Percentiles rank a stretch among this genome's conserved stretches.
Evolutionary conservation across 192 early-diverging fungal genomes (phyloP).

Genomic region (Coemansia sp.): DNA sequence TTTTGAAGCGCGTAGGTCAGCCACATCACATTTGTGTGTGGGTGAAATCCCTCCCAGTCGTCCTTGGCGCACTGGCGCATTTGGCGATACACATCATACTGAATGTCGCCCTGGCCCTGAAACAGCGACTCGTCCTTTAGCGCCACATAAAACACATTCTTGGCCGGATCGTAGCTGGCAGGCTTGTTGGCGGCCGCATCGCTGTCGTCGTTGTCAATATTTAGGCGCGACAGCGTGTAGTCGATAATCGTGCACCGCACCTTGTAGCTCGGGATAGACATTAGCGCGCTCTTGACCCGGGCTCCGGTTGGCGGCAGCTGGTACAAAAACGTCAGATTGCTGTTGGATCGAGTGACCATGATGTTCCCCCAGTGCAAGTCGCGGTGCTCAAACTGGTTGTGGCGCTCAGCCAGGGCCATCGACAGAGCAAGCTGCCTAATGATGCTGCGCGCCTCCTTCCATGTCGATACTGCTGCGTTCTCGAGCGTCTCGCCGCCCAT

Average conservation of each 20-base stretch:
- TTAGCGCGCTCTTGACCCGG: conserved; percentile 39
- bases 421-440: conserved; percentile 65
- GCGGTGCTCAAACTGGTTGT: conserved; percentile 62
- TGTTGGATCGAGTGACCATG: conserved; percentile 54
- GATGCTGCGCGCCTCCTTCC: conserved; percentile 63
- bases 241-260: conserved; percentile 68
- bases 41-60: conserved; percentile 44
- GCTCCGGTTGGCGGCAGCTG: conserved; percentile 38
- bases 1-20: conserved; percentile 48
- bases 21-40: conserved; percentile 52
- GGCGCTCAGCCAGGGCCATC: conserved; percentile 57
- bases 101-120: conserved; percentile 61
- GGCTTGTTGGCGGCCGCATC: conserved; percentile 21
- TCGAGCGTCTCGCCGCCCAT: conserved; percentile 74
- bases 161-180: conserved; percentile 26
- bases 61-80: conserved; percentile 54
- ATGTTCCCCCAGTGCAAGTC: conserved; percentile 77
- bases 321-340: conserved; percentile 49
- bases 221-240: conserved; percentile 66
- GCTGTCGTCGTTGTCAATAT: conserved; percentile 46
- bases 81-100: conserved; percentile 71
- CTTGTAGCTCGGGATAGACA: conserved; percentile 60
- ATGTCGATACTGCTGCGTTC: conserved; percentile 53
- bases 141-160: conserved; percentile 56
- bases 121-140: conserved; percentile 58